Evolutionary conservation across 2,329 filamentous ascomycete species (phyloP).

Genomic region (Aspergillus spinulosporus): DNA sequence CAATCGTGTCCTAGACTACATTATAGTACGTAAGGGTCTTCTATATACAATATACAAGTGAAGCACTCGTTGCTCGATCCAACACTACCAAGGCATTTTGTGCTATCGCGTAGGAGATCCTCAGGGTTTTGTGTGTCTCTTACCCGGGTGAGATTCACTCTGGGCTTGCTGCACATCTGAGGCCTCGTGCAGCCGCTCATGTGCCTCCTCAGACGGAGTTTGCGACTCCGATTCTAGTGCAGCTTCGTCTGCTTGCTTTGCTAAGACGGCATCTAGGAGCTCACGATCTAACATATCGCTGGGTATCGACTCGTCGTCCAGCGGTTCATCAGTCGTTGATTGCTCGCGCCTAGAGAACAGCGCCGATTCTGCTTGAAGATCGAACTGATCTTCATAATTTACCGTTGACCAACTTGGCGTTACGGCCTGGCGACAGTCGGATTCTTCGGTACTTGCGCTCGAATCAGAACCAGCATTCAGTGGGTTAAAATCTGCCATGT

Average conservation of each 20-base stretch:
- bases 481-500: slow-evolving; percentile 4
- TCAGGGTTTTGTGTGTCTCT: too few relatives aligned
- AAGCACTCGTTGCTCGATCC: not conserved
- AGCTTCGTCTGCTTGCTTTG: not conserved
- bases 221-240: not conserved
- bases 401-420: slow-evolving; percentile 16
- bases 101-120: too few relatives aligned
- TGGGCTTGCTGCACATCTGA: not conserved
- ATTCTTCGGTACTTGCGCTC: not conserved
- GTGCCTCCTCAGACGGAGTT: not conserved
- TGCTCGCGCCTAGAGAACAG: slow-evolving; percentile 19
- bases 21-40: slow-evolving; percentile 12
- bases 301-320: slow-evolving; percentile 21
- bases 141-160: too few relatives aligned
- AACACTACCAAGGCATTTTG: not conserved
- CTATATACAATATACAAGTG: slow-evolving; percentile 15
- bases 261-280: not conserved
- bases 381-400: slow-evolving; percentile 27
- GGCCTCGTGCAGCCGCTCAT: not conserved
- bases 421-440: slow-evolving; percentile 3
- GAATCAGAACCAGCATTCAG: not conserved
- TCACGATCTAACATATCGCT: slow-evolving; percentile 3
- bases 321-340: slow-evolving; percentile 22
- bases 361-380: slow-evolving; percentile 29
- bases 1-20: slow-evolving; percentile 5